These are phyloP conservation scores for Populus davidiana DNA, from an alignment of 345 rosid genomes.

Conservation along the genomic window DNA sequence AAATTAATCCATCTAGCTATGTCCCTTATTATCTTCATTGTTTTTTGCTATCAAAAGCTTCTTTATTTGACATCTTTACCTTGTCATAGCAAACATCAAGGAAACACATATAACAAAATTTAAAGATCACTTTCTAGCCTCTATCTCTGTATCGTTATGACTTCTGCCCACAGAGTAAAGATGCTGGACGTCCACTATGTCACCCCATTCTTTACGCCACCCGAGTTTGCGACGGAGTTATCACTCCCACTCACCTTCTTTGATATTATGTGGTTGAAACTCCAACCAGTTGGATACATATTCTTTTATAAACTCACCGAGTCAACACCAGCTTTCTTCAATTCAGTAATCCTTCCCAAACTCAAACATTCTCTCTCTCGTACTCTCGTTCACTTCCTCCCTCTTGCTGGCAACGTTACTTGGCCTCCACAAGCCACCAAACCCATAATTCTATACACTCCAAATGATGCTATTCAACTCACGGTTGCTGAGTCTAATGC, in stretches of 20 bases:
- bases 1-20: no score
- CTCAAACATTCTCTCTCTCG: conserved; percentile 38
- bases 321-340: conserved; percentile 17
- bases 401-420: conserved; percentile 28
- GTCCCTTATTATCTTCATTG: no score
- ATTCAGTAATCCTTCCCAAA: conserved; percentile 34
- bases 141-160: no score
- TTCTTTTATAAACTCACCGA: conserved; percentile 29
- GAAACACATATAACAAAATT: no score
- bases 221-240: conserved; percentile 11
- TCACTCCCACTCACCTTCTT: conserved; percentile 34
- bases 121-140: no score
- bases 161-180: background rate
- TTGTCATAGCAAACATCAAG: no score
- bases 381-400: conserved; percentile 34
- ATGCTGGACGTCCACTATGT: background rate
- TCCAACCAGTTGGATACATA: conserved; percentile 34
- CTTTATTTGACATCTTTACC: no score
- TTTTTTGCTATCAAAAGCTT: no score
- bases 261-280: conserved; percentile 27
- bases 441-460: conserved; percentile 26
- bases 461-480: conserved; percentile 28
- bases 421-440: conserved; percentile 24
- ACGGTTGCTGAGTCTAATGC: conserved; percentile 33
- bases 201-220: no score